phyloP scores from a whole-genome alignment of 345 rosid species.

The Rhodamnia argentea region DNA sequence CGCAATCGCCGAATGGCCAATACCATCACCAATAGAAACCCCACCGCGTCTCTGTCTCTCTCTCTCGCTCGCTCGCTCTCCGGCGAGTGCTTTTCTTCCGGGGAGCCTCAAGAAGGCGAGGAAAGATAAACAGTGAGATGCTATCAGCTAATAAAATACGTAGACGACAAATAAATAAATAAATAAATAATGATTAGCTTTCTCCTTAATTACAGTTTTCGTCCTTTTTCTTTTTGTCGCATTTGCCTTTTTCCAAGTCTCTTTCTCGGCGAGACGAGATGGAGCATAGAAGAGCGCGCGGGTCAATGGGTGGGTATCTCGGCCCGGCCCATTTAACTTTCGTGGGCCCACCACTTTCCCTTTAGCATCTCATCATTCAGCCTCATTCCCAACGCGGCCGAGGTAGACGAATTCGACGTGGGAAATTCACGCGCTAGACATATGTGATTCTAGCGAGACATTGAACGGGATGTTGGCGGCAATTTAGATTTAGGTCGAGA shows the following conservation, averaged over 20 bases:
- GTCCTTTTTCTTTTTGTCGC: background rate
- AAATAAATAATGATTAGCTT: background rate
- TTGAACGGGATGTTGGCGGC: no score
- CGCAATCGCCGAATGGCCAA: slow-evolving; percentile 13
- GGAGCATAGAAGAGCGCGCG: background rate
- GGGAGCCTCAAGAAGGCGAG: background rate
- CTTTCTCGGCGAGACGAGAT: background rate
- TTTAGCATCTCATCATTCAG: background rate
- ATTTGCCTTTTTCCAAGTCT: background rate
- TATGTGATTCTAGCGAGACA: no score
- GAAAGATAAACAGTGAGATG: background rate
- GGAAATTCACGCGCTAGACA: no score
- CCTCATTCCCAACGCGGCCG: background rate
- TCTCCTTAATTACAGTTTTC: background rate
- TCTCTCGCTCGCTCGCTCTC: background rate
- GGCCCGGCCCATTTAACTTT: slow-evolving; percentile 3
- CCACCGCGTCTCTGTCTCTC: background rate
- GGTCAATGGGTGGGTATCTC: background rate
- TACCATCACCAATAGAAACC: slow-evolving; percentile 40
- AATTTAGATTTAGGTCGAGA: no score
- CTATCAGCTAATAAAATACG: background rate
- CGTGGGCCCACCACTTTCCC: background rate
- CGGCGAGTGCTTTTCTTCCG: background rate
- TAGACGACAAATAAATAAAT: background rate
- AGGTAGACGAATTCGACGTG: no score